Evolutionary conservation across 1,284 basidiomycete species (phyloP), one percentile per base, ranked within the genome.

Genomic region (Porogramme epimiltina): DNA sequence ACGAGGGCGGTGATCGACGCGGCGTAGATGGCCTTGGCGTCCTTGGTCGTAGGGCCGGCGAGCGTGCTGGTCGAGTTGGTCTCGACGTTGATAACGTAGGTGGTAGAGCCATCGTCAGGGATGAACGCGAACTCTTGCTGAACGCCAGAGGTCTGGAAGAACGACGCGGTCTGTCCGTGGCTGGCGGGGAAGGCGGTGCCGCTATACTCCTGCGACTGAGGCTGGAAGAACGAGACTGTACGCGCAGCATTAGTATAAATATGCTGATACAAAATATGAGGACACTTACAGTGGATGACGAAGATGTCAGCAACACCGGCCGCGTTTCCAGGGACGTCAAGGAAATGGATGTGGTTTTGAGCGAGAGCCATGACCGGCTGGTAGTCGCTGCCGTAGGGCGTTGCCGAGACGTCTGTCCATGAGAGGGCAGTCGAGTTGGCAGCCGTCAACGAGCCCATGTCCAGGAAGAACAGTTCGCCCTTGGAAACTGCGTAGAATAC

Each of bases 61-160:
- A 94, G 75, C 3, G 78, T 76, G 62, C 86, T 80, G 1, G 92
- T 95, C 19, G 84, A 81, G 76, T 95, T 95, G 64, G 78, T 83
- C 81, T 83, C 78, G 44, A 90, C 88, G 63, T 91, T 87, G 65
- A 93, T 77, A 46, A 95, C 79, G 66, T 89, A 95, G 18, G 89
- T 87, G 25, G 78, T 76, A 10, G 87, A 89, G 49, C 84, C 85
- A 64, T 93, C 91, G 67, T 89, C 81, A 33, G 93, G 93, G 51
- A 95, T 80, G 71, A 86, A 95, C 2, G 88, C 89, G 68, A 93
- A 91, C 66, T 91, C 84, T 62, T 87, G 78, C 63, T 92, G 91
- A n/a, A 89, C 82, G 42, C 80, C 81, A 33, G 64, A 55, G 9
- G 73, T 68, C 60, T 82, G 75, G 79, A 93, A 94, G 74, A 95